Percentiles rank a stretch among this genome's conserved stretches.
These are phyloP conservation scores for Taphrina flavorubra DNA, from an alignment of 1,139 yeast species.

Conservation along the genomic window DNA sequence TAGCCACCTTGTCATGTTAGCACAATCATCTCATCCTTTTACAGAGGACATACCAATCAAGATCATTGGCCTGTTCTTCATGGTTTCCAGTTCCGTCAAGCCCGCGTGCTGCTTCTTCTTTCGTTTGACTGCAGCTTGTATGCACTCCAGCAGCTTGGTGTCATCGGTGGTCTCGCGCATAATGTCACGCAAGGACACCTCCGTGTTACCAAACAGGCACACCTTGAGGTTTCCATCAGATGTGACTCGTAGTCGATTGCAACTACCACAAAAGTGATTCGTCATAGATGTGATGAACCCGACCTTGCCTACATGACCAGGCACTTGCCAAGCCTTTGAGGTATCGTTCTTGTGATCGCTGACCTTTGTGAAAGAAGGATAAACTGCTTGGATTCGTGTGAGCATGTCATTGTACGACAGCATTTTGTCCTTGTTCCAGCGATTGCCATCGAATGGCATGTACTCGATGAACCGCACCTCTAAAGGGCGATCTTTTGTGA, in stretches of 20 bases:
- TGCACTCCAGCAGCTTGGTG: slow-evolving; percentile 52
- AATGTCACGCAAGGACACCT: slow-evolving; percentile 57
- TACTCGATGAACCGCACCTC: slow-evolving; percentile 62
- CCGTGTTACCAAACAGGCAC: slow-evolving; percentile 61
- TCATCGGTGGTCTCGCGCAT: slow-evolving; percentile 52
- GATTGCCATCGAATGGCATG: slow-evolving; percentile 63
- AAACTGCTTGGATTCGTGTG: slow-evolving; percentile 49
- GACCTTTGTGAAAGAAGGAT: slow-evolving; percentile 46
- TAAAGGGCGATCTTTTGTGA: slow-evolving; percentile 53
- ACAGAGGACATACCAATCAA: slow-evolving; percentile 57
- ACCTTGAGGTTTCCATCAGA: slow-evolving; percentile 62
- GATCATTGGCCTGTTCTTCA: slow-evolving; percentile 62
- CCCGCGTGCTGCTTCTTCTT: slow-evolving; percentile 61
- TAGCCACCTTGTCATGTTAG: background rate
- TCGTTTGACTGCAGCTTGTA: slow-evolving; percentile 56
- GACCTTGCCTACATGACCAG: slow-evolving; percentile 55
- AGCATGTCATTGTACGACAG: slow-evolving; percentile 56
- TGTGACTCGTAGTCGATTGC: slow-evolving; percentile 59
- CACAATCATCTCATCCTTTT: background rate
- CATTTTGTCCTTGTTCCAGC: slow-evolving; percentile 57
- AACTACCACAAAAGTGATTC: slow-evolving; percentile 58
- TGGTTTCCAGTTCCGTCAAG: slow-evolving; percentile 55
- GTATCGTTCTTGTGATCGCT: slow-evolving; percentile 52
- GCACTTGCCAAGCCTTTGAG: slow-evolving; percentile 55
- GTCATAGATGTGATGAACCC: slow-evolving; percentile 64